Evolutionary conservation across 768 basidiomycete genomes (phyloP).

Genomic region (Boletus edulis): DNA sequence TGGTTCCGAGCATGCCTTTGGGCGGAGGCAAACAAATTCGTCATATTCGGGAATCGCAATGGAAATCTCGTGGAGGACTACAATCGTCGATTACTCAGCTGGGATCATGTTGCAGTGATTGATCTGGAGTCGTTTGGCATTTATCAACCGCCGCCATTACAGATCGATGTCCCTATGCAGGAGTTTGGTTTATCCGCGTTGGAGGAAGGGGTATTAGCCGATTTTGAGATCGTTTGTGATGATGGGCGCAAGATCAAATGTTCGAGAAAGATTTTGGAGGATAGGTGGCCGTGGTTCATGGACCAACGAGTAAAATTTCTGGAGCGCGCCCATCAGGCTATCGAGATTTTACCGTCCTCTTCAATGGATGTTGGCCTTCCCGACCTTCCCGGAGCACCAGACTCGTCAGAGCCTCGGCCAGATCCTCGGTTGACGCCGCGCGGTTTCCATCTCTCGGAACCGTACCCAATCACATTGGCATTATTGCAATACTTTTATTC

Average conservation of each 20-base stretch:
- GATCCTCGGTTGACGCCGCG: conserved; percentile 84
- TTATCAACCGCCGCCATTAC: conserved; percentile 78
- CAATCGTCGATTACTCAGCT: conserved; percentile 84
- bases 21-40: conserved; percentile 78
- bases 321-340: conserved; percentile 51
- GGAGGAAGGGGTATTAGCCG: conserved; percentile 76
- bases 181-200: conserved; percentile 81
- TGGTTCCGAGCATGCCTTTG: conserved; percentile 95
- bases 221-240: conserved; percentile 92
- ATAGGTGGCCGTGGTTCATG: conserved; percentile 95
- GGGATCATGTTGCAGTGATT: conserved; percentile 89
- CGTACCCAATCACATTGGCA: conserved; percentile 85
- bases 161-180: conserved; percentile 70
- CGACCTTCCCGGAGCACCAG: conserved; percentile 51
- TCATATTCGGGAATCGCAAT: conserved; percentile 87
- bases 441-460: conserved; percentile 78
- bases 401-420: conserved; percentile 50
- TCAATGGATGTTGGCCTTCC: conserved; percentile 63
- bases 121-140: conserved; percentile 95
- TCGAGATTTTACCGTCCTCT: conserved; percentile 59
- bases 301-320: conserved; percentile 62
- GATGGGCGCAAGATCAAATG: conserved; percentile 83
- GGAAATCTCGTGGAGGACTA: conserved; percentile 92
- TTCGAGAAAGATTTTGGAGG: conserved; percentile 80
- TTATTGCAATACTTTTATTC: conserved; percentile 95